phyloP scores from a whole-genome alignment of 2,329 filamentous ascomycete genomes.

The Aspergillus arachidicola region DNA sequence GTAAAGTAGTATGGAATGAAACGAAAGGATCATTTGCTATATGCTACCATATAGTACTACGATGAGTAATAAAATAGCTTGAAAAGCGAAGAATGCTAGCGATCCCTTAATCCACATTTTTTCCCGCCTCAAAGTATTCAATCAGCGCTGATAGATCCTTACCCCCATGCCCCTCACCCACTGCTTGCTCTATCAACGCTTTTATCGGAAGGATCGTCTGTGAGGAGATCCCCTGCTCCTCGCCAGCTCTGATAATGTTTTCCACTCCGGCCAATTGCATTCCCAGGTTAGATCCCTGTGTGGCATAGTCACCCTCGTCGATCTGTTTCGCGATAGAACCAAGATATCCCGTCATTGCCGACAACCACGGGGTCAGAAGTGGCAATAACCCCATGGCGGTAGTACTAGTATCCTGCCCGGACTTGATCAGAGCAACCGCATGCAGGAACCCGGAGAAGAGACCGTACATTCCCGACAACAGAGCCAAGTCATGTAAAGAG shows the following conservation, averaged over 20 bases:
- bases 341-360: constrained; percentile 15
- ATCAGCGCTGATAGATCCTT: constrained; percentile 12
- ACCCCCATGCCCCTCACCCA: constrained; percentile 3
- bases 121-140: constrained; percentile 1
- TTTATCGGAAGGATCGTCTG: constrained; percentile 8
- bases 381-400: constrained; percentile 4
- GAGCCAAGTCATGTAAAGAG: constrained; percentile 15
- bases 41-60: neutral
- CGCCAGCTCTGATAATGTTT: constrained; percentile 8
- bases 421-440: constrained; percentile 13
- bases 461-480: constrained; percentile 18
- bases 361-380: constrained; percentile 12
- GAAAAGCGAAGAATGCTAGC: neutral
- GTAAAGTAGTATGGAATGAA: neutral
- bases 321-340: constrained; percentile 14
- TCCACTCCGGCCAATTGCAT: constrained; percentile 14
- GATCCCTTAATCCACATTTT: neutral
- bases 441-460: constrained; percentile 20
- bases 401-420: neutral
- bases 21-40: neutral
- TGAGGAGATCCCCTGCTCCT: constrained; percentile 7
- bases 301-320: constrained; percentile 9
- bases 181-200: constrained; percentile 4
- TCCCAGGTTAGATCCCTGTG: constrained; percentile 11
- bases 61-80: neutral